A percentile compares a stretch with the other conserved stretches of the same genome.
These are phyloP conservation scores for Stagonosporopsis tanaceti DNA, from an alignment of 2,329 filamentous ascomycete genomes.

Conservation along the genomic window DNA sequence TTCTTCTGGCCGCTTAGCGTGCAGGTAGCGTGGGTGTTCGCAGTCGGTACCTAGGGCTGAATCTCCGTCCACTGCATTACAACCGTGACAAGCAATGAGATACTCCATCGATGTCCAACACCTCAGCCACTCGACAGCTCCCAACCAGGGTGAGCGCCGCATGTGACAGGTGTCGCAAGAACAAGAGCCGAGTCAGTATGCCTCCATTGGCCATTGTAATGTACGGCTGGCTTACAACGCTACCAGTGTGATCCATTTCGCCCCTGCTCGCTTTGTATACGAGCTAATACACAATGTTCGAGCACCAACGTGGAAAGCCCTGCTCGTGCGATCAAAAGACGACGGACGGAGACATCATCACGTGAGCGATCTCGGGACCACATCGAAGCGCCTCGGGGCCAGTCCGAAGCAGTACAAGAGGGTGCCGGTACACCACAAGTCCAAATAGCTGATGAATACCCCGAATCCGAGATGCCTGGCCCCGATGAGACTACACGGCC, in stretches of 20 bases:
- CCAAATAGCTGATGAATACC: background rate
- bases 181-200: slow-evolving; percentile 22
- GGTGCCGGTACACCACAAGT: background rate
- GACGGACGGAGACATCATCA: slow-evolving; percentile 10
- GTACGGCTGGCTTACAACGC: background rate
- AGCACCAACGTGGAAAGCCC: background rate
- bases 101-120: slow-evolving; percentile 1
- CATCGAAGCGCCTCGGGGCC: slow-evolving; percentile 2
- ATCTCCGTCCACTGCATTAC: background rate
- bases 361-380: slow-evolving; percentile 13
- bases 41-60: background rate
- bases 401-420: background rate
- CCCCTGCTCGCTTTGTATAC: slow-evolving; percentile 46
- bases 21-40: background rate
- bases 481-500: background rate
- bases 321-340: slow-evolving; percentile 12
- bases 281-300: slow-evolving; percentile 33
- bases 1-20: background rate
- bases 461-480: background rate
- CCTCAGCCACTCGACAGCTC: slow-evolving; percentile 9
- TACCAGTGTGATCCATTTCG: slow-evolving; percentile 48
- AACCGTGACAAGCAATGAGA: background rate
- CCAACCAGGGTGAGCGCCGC: slow-evolving; percentile 18
- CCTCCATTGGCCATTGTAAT: background rate
- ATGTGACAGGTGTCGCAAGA: slow-evolving; percentile 23